phyloP scores from a whole-genome alignment of 306 rosid genomes.

The Begonia loranthoides region DNA sequence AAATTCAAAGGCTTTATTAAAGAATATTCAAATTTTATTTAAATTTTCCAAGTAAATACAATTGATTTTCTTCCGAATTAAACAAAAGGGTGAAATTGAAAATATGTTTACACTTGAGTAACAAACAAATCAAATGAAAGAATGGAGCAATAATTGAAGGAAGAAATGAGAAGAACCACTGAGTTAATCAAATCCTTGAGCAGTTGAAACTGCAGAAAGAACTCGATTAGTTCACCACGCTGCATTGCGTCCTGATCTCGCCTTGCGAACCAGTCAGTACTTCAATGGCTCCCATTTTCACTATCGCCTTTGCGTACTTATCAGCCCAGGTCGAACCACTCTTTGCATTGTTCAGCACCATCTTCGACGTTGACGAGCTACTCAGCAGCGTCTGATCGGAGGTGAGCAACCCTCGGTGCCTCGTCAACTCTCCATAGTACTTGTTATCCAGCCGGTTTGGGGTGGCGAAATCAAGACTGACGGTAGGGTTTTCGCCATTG shows the following conservation, averaged over 20 bases:
- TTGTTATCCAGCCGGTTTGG: constrained; percentile 13
- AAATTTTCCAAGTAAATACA: no score
- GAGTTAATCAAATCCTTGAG: no score
- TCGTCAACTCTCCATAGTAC: constrained; percentile 13
- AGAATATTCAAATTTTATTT: no score
- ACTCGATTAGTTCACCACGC: constrained; percentile 12
- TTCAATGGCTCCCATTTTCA: constrained; percentile 18
- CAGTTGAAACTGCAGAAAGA: no score
- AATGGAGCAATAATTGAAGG: background rate
- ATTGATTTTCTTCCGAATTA: no score
- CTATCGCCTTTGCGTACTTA: constrained; percentile 18
- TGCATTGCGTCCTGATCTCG: constrained; percentile 21
- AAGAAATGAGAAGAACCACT: no score
- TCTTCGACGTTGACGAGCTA: constrained; percentile 2
- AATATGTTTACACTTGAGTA: background rate
- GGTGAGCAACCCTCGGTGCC: constrained; percentile 8
- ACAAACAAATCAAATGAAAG: background rate
- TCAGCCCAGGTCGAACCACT: constrained; percentile 12
- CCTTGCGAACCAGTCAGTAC: constrained; percentile 18
- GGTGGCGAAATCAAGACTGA: constrained; percentile 12
- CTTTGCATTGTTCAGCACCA: constrained; percentile 17
- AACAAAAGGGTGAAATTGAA: background rate
- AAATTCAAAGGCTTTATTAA: no score
- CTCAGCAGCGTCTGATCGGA: constrained; percentile 21
- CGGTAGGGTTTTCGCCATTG: background rate